A percentile compares a stretch with the other conserved stretches of the same genome.
Evolutionary conservation across 2,329 filamentous ascomycete species (phyloP).

Genomic region (Colletotrichum chlorophyti): DNA sequence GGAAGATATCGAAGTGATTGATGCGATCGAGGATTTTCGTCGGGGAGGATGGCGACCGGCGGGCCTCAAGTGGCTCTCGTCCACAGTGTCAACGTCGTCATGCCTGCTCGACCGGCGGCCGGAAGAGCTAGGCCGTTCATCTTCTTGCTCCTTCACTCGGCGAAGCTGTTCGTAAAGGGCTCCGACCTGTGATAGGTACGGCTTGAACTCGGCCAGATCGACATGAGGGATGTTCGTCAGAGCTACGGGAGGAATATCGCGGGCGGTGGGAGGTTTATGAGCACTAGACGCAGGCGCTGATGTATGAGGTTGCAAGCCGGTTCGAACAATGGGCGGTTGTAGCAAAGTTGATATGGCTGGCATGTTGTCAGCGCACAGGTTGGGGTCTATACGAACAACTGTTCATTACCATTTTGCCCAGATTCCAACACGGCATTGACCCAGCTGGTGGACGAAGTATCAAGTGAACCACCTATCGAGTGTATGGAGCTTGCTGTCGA

Average conservation of each 20-base stretch:
- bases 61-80: constrained; percentile 57
- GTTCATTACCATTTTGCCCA: constrained; percentile 78
- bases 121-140: constrained; percentile 51
- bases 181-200: constrained; percentile 86
- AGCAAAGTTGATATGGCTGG: constrained; percentile 91
- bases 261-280: constrained; percentile 82
- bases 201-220: constrained; percentile 79
- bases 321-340: constrained; percentile 87
- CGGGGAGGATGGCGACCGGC: constrained; percentile 44
- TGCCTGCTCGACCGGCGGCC: constrained; percentile 45
- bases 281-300: constrained; percentile 71
- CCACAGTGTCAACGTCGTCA: constrained; percentile 49
- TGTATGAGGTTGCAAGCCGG: constrained; percentile 82
- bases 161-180: constrained; percentile 89
- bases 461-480: constrained; percentile 85
- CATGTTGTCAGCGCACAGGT: constrained; percentile 3
- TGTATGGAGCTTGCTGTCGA: constrained; percentile 88
- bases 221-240: constrained; percentile 87
- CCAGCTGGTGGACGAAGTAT: constrained; percentile 67
- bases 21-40: constrained; percentile 51
- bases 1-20: constrained; percentile 57
- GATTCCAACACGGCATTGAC: constrained; percentile 69
- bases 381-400: not conserved
- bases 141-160: constrained; percentile 79
- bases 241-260: constrained; percentile 92